Percentiles rank a stretch among this genome's conserved stretches.
These are phyloP conservation scores for Fonsecaea erecta DNA, from an alignment of 2,329 filamentous ascomycete genomes.

Conservation along the genomic window DNA sequence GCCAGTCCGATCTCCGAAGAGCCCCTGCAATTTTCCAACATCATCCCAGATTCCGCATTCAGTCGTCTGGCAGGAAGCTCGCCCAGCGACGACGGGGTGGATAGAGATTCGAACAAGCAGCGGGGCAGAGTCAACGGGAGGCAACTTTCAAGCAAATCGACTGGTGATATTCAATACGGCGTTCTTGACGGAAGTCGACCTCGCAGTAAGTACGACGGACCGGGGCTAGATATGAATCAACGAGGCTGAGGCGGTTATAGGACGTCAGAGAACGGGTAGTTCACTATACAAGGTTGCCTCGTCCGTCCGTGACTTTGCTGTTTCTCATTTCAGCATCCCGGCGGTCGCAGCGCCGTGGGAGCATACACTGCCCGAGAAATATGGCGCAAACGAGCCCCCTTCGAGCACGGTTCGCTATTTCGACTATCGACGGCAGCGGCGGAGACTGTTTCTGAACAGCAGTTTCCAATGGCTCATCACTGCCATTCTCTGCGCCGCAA, in stretches of 20 bases:
- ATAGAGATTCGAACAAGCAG: slow-evolving; percentile 1
- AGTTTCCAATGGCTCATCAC: slow-evolving; percentile 29
- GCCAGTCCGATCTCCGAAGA: slow-evolving; percentile 11
- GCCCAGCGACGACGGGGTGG: slow-evolving; percentile 5
- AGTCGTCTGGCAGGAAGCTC: not conserved
- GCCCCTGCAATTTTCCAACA: slow-evolving; percentile 21
- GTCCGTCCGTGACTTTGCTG: slow-evolving; percentile 21
- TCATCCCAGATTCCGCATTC: slow-evolving; percentile 9
- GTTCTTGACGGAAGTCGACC: slow-evolving; percentile 13
- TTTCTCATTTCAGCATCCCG: slow-evolving; percentile 28
- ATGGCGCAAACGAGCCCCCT: slow-evolving; percentile 8
- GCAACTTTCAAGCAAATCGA: not conserved
- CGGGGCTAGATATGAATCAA: no score
- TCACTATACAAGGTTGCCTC: slow-evolving; percentile 24
- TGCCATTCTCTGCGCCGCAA: slow-evolving; percentile 25
- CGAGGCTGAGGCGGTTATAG: slow-evolving; percentile 3
- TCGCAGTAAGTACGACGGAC: slow-evolving; percentile 14
- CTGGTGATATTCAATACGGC: slow-evolving; percentile 6
- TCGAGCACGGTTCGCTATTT: slow-evolving; percentile 29
- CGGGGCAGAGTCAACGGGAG: not conserved
- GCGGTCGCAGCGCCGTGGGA: slow-evolving; percentile 28
- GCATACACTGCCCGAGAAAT: slow-evolving; percentile 31
- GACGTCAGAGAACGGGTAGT: slow-evolving; percentile 21
- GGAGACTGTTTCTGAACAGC: slow-evolving; percentile 29
- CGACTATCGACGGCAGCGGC: slow-evolving; percentile 26